Base-by-base conservation (phyloP, 192 early-diverging fungal species). In the Spinellus fusiger region DNA sequence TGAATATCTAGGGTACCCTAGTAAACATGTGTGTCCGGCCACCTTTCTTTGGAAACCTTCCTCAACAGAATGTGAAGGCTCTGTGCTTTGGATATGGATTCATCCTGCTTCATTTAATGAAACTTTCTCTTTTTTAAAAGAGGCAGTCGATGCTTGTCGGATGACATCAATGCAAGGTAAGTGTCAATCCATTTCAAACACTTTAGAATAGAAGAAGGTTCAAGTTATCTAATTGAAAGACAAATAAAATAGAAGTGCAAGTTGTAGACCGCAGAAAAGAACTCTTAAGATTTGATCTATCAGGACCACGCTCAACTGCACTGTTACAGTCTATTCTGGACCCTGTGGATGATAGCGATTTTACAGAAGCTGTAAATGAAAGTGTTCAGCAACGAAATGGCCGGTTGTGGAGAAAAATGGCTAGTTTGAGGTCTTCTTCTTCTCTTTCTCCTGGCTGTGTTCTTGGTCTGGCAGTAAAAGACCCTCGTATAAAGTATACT, bases 301-400 rank as follows among this genome's bases (percentile, higher is more conserved):
- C 89, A 1, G 96, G 96, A 26, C 91, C 91, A 15, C 78, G 91
- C 9, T 82, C 92, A 33, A 88, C 89, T n/a, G 84, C 85, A n/a
- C 68, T 94, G 5, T 65, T 99, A 38, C 75, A 80, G 31, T 72
- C 89, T 0, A 72, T 89, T 18, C 69, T 98, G n/a, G 69, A 80
- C 1, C 62, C 67, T 27, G 49, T 58, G 13, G 13, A 18, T 3
- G 40, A 44, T n/a, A n/a, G n/a, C n/a, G 10, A 2, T n/a, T 44
- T 10, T 18, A 12, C 40, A 44, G 3, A n/a, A 6, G 10, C 3
- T 12, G 40, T n/a, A n/a, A 38, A 49, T 4, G 69, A 58, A 7
- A 15, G 23, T 4, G 29, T 18, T 44, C n/a, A 28, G 16, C 35
- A 13, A 6, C 57, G 64, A 6, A 64, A 59, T 3, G 54, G 35